Conservation (phyloP, 2,329 filamentous ascomycete genomes). For the Apiospora pterosperma region DNA sequence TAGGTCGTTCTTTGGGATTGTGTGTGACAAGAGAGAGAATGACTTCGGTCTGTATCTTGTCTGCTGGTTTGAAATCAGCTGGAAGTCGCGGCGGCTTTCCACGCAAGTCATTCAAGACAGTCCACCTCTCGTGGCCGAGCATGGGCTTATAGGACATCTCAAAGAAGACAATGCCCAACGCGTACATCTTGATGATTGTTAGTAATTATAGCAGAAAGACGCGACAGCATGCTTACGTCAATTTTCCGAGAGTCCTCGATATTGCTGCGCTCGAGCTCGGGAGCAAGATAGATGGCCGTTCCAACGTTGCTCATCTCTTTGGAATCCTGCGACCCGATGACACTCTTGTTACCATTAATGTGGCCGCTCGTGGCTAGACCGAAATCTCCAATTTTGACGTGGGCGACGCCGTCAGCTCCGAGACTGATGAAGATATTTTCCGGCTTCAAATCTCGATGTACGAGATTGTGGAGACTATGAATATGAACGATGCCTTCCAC, state of each 20-base stretch:
- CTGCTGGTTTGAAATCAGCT: conserved; percentile 63
- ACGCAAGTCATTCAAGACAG: conserved; percentile 65
- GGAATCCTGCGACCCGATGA: conserved; percentile 40
- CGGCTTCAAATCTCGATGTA: conserved; percentile 93
- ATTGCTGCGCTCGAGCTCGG: conserved; percentile 58
- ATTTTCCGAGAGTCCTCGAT: conserved; percentile 75
- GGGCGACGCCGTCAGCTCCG: conserved; percentile 69
- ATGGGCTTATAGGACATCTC: conserved; percentile 83
- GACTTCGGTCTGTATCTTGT: conserved; percentile 75
- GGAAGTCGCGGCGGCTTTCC: conserved; percentile 68
- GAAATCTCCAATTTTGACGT: conserved; percentile 96
- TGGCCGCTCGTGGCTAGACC: conserved; percentile 89
- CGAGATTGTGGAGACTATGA: conserved; percentile 77
- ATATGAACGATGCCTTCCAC: conserved; percentile 88
- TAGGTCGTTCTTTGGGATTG: conserved; percentile 77
- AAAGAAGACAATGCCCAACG: conserved; percentile 94
- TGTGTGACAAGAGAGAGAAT: conserved; percentile 79
- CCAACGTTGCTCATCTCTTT: conserved; percentile 66
- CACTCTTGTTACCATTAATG: conserved; percentile 57
- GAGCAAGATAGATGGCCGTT: conserved; percentile 89
- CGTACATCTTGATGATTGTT: conserved; percentile 71
- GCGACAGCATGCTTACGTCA: conserved; percentile 55
- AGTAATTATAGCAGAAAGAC: conserved; percentile 6
- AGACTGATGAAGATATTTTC: conserved; percentile 90
- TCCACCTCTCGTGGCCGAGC: conserved; percentile 60